Conservation (phyloP, 441 rosid genomes). For the Populus tomentosa region DNA sequence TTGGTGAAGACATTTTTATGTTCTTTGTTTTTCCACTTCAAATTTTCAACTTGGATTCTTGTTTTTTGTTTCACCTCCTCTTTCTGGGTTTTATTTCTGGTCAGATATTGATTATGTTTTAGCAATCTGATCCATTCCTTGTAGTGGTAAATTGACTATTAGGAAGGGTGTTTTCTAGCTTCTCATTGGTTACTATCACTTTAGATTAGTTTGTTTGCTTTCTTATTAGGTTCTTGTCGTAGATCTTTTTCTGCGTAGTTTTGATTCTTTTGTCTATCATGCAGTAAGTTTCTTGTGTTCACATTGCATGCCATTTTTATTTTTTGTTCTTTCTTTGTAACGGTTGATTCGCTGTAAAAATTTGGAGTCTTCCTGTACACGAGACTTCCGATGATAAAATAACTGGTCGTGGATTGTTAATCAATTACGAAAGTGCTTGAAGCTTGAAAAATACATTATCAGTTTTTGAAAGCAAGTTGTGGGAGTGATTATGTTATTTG, state of each 20-base stretch:
- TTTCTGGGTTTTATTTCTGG: background rate
- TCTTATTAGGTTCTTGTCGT: background rate
- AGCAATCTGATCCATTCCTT: slow-evolving; percentile 4
- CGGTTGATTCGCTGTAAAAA: background rate
- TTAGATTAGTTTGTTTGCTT: background rate
- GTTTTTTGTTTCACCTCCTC: background rate
- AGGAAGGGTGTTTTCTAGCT: background rate
- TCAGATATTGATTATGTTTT: background rate
- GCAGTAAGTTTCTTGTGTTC: background rate
- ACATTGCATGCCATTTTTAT: background rate
- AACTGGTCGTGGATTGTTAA: too few relatives aligned
- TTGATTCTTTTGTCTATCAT: background rate
- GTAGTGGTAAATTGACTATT: background rate
- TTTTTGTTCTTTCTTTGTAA: background rate
- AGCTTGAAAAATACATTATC: background rate
- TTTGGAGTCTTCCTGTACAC: too few relatives aligned
- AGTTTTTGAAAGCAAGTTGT: background rate
- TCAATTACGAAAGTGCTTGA: background rate
- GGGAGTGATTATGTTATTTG: too few relatives aligned
- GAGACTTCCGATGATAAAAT: too few relatives aligned
- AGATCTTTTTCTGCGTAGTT: background rate
- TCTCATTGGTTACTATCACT: background rate
- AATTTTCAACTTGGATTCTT: background rate
- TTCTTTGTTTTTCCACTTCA: background rate
- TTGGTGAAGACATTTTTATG: background rate